Percentiles rank a stretch among this genome's conserved stretches.
phyloP scores from a whole-genome alignment of 768 basidiomycete species.

The Suillus sp. region DNA sequence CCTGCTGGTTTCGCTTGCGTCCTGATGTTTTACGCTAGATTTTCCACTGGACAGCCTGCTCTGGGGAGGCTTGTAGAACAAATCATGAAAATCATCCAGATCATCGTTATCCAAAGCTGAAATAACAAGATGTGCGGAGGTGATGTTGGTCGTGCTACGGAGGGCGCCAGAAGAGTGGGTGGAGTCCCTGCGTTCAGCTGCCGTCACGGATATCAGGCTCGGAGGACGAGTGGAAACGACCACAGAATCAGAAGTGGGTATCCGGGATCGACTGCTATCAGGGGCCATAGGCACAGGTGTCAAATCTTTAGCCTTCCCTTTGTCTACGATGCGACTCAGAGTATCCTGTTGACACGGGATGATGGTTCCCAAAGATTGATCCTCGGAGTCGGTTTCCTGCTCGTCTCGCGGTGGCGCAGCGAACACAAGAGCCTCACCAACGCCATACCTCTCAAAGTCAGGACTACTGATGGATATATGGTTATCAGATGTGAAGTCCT shows the following conservation, averaged over 20 bases:
- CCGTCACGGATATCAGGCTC: slow-evolving; percentile 2
- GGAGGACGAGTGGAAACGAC: not conserved
- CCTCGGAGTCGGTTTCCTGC: slow-evolving; percentile 46
- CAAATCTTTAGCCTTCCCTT: not conserved
- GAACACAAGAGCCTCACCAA: slow-evolving; percentile 64
- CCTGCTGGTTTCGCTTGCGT: slow-evolving; percentile 10
- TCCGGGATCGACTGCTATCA: not conserved
- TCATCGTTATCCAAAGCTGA: slow-evolving; percentile 65
- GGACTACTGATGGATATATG: slow-evolving; percentile 31
- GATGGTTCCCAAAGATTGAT: slow-evolving; percentile 27
- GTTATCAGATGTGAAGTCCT: slow-evolving; percentile 31
- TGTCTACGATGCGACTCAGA: slow-evolving; percentile 11
- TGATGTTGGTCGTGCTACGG: slow-evolving; percentile 29
- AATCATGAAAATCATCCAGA: slow-evolving; percentile 70
- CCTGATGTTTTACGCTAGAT: slow-evolving; percentile 9
- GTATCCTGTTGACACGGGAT: slow-evolving; percentile 18
- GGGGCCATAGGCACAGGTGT: not conserved
- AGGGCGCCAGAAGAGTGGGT: slow-evolving; percentile 13
- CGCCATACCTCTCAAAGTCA: slow-evolving; percentile 52
- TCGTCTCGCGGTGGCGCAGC: slow-evolving; percentile 28
- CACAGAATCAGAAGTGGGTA: not conserved
- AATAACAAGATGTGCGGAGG: slow-evolving; percentile 39
- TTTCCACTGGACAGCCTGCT: not conserved
- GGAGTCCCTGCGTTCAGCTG: not conserved
- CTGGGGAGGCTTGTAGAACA: slow-evolving; percentile 61